Conservation (phyloP, 208 protist species). For the Trichomonas tenax region DNA sequence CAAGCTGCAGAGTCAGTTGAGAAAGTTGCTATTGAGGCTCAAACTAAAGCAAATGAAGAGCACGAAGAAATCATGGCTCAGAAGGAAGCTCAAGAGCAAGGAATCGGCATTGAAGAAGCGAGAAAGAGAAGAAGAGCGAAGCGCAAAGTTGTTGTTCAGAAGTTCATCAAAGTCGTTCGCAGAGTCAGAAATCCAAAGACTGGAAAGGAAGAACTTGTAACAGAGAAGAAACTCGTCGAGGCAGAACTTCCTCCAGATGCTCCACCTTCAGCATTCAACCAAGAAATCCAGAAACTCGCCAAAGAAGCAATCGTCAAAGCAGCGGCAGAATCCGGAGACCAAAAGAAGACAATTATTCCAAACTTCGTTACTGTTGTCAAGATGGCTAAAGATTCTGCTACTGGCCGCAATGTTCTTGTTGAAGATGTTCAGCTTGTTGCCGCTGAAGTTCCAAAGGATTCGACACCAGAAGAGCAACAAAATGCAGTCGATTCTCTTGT, state of each 20-base stretch:
- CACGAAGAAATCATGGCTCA: neutral
- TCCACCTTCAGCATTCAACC: neutral
- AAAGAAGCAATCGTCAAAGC: neutral
- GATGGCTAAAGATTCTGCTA: neutral
- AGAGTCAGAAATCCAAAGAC: neutral
- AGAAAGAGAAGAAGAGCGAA: neutral
- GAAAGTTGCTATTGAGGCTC: neutral
- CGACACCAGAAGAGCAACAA: neutral
- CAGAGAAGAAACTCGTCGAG: neutral
- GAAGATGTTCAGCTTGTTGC: neutral
- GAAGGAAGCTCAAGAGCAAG: neutral
- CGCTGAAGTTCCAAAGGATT: neutral
- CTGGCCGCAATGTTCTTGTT: neutral
- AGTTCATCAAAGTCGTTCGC: neutral
- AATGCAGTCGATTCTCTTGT: neutral
- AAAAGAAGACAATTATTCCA: neutral
- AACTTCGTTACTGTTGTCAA: neutral
- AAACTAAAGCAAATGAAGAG: neutral
- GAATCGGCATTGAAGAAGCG: neutral
- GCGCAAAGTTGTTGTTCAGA: neutral
- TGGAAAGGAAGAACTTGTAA: neutral
- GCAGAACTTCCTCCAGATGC: neutral
- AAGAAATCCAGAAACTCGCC: neutral
- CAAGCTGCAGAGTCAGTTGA: neutral
- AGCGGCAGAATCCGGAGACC: neutral